phyloP scores from a whole-genome alignment of 73 alveolate species.

The Symbiodinium natans region DNA sequence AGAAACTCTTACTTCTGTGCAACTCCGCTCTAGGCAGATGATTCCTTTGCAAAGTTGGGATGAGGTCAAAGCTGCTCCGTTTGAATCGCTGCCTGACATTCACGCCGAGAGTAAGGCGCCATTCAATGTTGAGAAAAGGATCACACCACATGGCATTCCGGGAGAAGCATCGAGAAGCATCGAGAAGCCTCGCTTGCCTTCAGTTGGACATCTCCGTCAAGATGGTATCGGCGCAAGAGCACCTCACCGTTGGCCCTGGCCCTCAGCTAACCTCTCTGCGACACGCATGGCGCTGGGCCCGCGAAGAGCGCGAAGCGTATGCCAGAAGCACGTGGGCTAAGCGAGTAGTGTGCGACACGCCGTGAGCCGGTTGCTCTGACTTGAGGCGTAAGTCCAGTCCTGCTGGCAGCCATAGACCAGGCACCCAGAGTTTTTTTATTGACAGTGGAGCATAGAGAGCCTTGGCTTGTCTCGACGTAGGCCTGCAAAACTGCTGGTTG shows the following conservation, averaged over 20 bases:
- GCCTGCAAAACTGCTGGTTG: background rate
- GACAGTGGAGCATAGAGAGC: too few relatives aligned
- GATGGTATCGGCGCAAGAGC: background rate
- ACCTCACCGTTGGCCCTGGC: background rate
- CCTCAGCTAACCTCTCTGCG: background rate
- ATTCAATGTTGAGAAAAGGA: too few relatives aligned
- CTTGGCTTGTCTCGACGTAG: background rate
- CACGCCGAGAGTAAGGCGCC: background rate
- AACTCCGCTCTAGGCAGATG: too few relatives aligned
- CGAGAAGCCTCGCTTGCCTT: background rate
- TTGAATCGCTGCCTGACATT: constrained; percentile 7
- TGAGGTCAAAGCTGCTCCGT: constrained; percentile 11
- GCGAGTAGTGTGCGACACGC: too few relatives aligned
- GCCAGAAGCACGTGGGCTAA: too few relatives aligned
- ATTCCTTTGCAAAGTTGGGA: too few relatives aligned
- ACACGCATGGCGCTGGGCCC: background rate
- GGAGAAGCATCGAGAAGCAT: too few relatives aligned
- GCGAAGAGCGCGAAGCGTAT: background rate
- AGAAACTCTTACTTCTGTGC: too few relatives aligned
- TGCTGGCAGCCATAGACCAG: constrained; percentile 20
- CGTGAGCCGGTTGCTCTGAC: too few relatives aligned
- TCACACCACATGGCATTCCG: too few relatives aligned
- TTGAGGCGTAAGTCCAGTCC: constrained; percentile 15
- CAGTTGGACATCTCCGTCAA: background rate
- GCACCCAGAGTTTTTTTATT: background rate